A percentile compares a stretch with the other conserved stretches of the same genome.
phyloP scores from a whole-genome alignment of 768 basidiomycete genomes.

The Pulveroboletus frians region DNA sequence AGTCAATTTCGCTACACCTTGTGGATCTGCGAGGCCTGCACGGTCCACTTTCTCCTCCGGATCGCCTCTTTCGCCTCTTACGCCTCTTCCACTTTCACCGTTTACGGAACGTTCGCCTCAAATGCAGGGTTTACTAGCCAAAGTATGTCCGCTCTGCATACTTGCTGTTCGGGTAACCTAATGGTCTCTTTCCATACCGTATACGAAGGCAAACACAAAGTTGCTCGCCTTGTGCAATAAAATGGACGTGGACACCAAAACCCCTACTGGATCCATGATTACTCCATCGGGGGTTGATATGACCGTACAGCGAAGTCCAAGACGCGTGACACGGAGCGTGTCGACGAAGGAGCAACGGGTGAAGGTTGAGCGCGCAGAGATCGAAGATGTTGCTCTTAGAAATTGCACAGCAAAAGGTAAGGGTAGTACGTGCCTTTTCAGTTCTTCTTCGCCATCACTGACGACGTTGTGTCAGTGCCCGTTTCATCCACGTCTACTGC shows the following conservation, averaged over 20 bases:
- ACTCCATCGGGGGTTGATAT: conserved; percentile 2
- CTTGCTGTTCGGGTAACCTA: not conserved
- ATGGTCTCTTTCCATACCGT: not conserved
- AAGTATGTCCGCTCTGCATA: conserved; percentile 15
- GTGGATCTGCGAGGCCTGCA: conserved; percentile 1
- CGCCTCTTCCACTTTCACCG: conserved; percentile 50
- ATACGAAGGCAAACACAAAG: conserved; percentile 2
- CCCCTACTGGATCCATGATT: not conserved
- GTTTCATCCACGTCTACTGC: not conserved
- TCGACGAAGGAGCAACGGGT: conserved; percentile 23
- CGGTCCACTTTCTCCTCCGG: not conserved
- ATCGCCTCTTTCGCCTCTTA: conserved; percentile 41
- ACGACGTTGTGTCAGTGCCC: conserved; percentile 3
- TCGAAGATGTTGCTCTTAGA: not conserved
- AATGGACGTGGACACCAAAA: not conserved
- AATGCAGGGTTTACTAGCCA: conserved; percentile 10
- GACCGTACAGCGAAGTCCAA: conserved; percentile 3
- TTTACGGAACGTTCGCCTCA: conserved; percentile 7
- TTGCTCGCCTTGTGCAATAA: not conserved
- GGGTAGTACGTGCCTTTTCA: not conserved
- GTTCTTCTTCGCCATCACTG: not conserved
- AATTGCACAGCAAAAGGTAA: conserved; percentile 1
- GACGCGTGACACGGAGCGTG: conserved; percentile 26
- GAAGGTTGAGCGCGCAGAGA: not conserved
- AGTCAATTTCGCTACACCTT: conserved; percentile 30